These are phyloP conservation scores for Fusarium neocosmosporiellum DNA, from an alignment of 2,329 filamentous ascomycete genomes.

Conservation along the genomic window DNA sequence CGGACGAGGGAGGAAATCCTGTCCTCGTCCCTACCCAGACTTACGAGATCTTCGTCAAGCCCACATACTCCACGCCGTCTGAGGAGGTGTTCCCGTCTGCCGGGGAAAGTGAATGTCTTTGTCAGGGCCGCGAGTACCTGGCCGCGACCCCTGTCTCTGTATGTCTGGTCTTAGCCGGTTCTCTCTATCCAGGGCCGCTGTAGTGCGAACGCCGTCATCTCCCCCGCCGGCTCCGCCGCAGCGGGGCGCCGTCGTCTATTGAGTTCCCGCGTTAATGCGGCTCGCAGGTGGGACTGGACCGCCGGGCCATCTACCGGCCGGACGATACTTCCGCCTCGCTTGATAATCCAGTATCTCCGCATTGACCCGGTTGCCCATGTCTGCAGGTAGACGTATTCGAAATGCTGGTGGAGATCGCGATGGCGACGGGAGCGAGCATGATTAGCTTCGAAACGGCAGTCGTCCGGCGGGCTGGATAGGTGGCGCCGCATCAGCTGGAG, in stretches of 20 bases:
- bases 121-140: background rate
- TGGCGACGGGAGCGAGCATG: no score
- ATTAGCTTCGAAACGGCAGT: no score
- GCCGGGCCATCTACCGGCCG: background rate
- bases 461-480: no score
- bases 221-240: background rate
- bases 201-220: background rate
- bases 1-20: background rate
- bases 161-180: background rate
- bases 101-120: background rate
- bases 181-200: background rate
- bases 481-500: no score
- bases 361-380: background rate
- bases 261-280: background rate
- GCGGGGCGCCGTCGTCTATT: background rate
- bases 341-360: conserved; percentile 8
- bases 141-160: background rate
- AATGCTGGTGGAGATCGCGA: conserved; percentile 5
- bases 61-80: background rate
- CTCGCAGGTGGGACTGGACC: background rate
- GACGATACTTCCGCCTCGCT: background rate
- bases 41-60: background rate
- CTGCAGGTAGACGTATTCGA: conserved; percentile 6
- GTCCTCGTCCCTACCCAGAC: background rate
- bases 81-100: background rate